Base-by-base conservation (phyloP, 768 basidiomycete species). In the Agrocybe chaxingu region DNA sequence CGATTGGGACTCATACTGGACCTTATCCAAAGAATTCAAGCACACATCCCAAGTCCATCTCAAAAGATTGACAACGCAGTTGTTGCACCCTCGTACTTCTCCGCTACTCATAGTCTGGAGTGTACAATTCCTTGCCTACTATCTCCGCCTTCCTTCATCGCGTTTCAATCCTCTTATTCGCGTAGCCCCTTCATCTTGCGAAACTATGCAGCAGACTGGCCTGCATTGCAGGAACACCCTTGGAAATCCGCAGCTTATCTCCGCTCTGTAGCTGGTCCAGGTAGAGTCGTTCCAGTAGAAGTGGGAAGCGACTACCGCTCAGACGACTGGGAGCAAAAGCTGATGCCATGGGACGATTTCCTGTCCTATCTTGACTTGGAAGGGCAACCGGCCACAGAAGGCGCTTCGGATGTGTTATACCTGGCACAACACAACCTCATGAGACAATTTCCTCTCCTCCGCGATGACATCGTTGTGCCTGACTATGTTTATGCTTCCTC, bases 341-440 rank as follows among this genome's bases (percentile, higher is more conserved):
- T 98, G 47, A 80, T 97, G 66, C 59, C 65, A 16, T 97, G 92
- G 84, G 82, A 88, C 33, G 74, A 72, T 1, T 94, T 98, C 63
- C 72, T 98, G 6, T 57, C 71, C 50, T 66, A 71, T 35, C 67
- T 75, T 16, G 66, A 70, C 45, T 63, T 70, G n/a, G 57, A 62
- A 38, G 66, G 70, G 37, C 67, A 70, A 46, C 48, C 55, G 11
- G 48, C 55, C 10, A 51, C 48, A 2, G 51, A 39, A 33, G 16
- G 50, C 6, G 50, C 49, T 40, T 54, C 56, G 44, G 62, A 75
- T 2, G 63, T 72, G 10, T 57, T 86, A 34, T 99, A 99, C 65
- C 81, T 99, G 39, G 97, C 97, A 0, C 97, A 99, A 62, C 86
- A 99, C 69, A 79, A 84, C 57, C 78, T 99, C 10, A 73, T 95